Conservation (phyloP, 805 yeast genomes). For the Wickerhamomyces bisporus region DNA sequence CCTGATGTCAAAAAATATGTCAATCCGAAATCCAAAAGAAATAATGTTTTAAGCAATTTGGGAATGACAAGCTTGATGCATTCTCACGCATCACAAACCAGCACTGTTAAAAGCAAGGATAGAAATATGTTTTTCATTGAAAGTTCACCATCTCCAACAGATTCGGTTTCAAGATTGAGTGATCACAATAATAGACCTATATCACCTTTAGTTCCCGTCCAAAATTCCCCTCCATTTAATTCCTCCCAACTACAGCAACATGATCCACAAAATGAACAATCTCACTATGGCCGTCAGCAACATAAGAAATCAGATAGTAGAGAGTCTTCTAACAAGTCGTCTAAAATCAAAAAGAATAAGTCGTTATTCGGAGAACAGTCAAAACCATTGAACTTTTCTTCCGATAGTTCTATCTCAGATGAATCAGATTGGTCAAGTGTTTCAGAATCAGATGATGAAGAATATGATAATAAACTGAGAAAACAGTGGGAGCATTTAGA, state of each 20-base stretch:
- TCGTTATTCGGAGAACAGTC: constrained; percentile 17
- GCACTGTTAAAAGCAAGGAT: constrained; percentile 8
- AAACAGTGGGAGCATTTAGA: constrained; percentile 26
- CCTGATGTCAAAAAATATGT: constrained; percentile 15
- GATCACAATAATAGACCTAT: constrained; percentile 2
- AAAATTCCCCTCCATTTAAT: not conserved
- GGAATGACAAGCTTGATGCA: constrained; percentile 22
- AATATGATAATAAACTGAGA: constrained; percentile 29
- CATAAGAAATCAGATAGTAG: constrained; percentile 2
- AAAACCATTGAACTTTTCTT: constrained; percentile 26
- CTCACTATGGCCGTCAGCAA: not conserved
- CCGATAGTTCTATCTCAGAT: constrained; percentile 34
- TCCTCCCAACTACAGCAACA: constrained; percentile 1
- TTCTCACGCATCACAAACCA: constrained; percentile 2
- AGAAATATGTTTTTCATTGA: constrained; percentile 28
- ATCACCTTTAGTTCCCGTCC: constrained; percentile 3
- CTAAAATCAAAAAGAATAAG: constrained; percentile 5
- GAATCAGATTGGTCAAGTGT: constrained; percentile 39
- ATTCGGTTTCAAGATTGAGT: constrained; percentile 8
- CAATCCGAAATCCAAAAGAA: constrained; percentile 16
- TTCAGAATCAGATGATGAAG: constrained; percentile 30
- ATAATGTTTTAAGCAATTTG: constrained; percentile 20
- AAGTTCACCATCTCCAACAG: constrained; percentile 27
- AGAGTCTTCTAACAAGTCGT: constrained; percentile 7
- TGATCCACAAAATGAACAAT: not conserved